Base-by-base conservation (phyloP, 2,329 filamentous ascomycete species). In the Stenocarpella maydis region DNA sequence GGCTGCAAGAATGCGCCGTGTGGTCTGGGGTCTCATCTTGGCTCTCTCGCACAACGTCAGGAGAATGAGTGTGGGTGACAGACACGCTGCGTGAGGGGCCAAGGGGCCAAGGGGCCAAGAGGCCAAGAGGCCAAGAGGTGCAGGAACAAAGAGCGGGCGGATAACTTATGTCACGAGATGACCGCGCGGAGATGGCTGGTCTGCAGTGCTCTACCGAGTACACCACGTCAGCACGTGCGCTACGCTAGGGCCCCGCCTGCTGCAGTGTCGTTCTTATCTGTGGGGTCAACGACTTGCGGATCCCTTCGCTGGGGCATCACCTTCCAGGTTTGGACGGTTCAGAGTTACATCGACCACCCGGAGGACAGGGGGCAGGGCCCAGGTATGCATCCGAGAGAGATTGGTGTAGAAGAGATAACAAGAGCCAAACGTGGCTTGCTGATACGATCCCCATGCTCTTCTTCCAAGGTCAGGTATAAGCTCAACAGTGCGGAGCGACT, bases 21-120 rank as follows among this genome's bases (percentile, higher is more conserved):
- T 24, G n/a, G 41, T 45, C 19, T 58, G 41, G 26, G 28, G 26
- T 71, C 67, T 69, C 69, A 71, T 71, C 67, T 49, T 66, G 61
- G 37, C 58, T 4, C 17, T 14, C 31, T 34, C 31, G 9, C 8
- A 34, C 31, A 4, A 34, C 31, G 4, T 12, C 43, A 63, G 49
- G 14, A 49, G n/a, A 19, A 37, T 5, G 26, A 37, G 12, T 47
- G 41, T n/a, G 21, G 45, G 4, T 34, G 31, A 34, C 31, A 4
- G 47, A 26, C 17, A 28, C 26, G 21, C 28, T 49, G 58, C 14
- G 28, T 24, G n/a, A 8, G 17, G 17, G 47, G 58, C 58, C 58
- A 47, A 61, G 41, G 47, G 19, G 17, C n/a, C n/a, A n/a, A n/a
- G n/a, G n/a, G n/a, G n/a, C n/a, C n/a, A n/a, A 34, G 9, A 34